A percentile compares a stretch with the other conserved stretches of the same genome.
phyloP scores from a whole-genome alignment of 768 basidiomycete genomes.

The Lactarius hengduanensis region DNA sequence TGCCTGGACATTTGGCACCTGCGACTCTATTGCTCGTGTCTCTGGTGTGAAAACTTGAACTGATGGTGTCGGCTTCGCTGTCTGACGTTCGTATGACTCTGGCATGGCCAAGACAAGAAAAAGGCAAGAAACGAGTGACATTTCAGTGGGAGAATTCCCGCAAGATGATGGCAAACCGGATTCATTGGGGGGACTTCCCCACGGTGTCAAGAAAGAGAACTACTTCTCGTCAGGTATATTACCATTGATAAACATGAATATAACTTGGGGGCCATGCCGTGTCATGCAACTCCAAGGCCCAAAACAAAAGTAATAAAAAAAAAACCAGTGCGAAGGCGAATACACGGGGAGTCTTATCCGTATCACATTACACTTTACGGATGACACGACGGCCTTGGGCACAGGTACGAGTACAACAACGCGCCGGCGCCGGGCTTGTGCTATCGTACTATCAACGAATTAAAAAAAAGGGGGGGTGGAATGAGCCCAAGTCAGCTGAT shows the following conservation, averaged over 20 bases:
- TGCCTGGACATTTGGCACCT: not conserved
- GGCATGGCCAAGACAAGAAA: not conserved
- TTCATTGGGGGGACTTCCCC: not conserved
- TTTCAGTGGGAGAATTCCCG: not conserved
- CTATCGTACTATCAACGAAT: slow-evolving; percentile 4
- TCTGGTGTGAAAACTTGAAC: not conserved
- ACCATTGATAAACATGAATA: not conserved
- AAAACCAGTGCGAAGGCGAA: slow-evolving; percentile 7
- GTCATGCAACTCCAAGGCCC: not conserved
- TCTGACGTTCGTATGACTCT: not conserved
- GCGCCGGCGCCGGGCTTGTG: not conserved
- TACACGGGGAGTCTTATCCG: slow-evolving; percentile 13
- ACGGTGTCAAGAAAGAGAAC: not conserved
- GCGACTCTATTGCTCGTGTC: not conserved
- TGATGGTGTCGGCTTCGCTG: not conserved
- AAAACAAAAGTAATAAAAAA: not conserved
- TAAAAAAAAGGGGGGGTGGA: not conserved
- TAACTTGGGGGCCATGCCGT: not conserved
- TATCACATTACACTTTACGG: slow-evolving; percentile 1
- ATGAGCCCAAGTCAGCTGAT: not conserved
- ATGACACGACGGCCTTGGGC: not conserved
- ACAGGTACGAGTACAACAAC: slow-evolving; percentile 16
- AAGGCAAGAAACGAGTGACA: not conserved
- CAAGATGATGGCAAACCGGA: not conserved
- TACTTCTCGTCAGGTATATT: not conserved